Base-by-base conservation (phyloP, 225 moss, liverwort and hornwort genomes). In the Rhytidiadelphus loreus region DNA sequence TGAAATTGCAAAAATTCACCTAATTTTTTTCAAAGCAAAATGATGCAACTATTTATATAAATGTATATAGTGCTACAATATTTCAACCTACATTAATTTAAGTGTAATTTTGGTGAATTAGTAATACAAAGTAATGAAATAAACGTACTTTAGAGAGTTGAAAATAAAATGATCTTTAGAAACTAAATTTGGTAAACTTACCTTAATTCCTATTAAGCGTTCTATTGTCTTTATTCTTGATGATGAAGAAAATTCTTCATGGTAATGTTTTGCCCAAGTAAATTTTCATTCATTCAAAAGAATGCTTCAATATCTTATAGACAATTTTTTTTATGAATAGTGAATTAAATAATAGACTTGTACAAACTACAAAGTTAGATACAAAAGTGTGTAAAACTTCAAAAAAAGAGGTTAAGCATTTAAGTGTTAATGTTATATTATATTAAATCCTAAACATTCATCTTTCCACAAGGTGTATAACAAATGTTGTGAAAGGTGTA, bases 151-250 rank as follows among this genome's bases (percentile, higher is more conserved):
- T 69, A 41, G 13, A 24, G 8, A 41, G 25, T 41, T 69, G 20
- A 69, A 69, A 69, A 8, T 24, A 4, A 69, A n/a, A 22, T n/a
- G n/a, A n/a, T 12, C 1, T 68, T 22, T 13, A 24, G 23, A 1
- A 39, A 7, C 8, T 35, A 35, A 65, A 37, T 65, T 35, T 6
- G 3, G 10, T 37, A 1, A 13, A 65, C 8, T 20, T 20, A 21
- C 6, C 6, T 37, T 3, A 20, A 66, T 1, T 37, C 11, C 11
- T 66, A n/a, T n/a, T n/a, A 37, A 20, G 20, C 1, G 0, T 6
- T 21, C 2, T 1, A 5, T 18, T 64, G 18, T 33, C 12, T 4
- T 39, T 69, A 13, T n/a, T 39, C 3, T 69, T 4, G 13, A 39
- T 39, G 24, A 24, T 24, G 14, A 69, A 69, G 13, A 69, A 69